A percentile compares a stretch with the other conserved stretches of the same genome.
Conservation (phyloP, 176 grass and related monocot genomes). For the Musa acuminata region DNA sequence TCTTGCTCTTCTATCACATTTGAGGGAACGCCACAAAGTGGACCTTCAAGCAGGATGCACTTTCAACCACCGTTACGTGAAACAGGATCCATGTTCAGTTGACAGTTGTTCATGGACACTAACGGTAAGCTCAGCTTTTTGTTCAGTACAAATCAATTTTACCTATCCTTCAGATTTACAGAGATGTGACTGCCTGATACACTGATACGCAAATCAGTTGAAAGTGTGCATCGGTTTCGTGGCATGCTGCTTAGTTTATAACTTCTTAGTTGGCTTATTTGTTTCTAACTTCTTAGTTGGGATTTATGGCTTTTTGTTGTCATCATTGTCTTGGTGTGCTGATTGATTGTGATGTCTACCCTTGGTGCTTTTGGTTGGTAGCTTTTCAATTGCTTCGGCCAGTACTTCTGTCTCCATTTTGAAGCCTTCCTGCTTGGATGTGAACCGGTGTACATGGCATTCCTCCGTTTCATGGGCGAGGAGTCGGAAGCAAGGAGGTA, state of each 20-base stretch:
- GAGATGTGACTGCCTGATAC: background rate
- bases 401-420: conserved; percentile 27
- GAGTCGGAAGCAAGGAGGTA: conserved; percentile 26
- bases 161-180: too few species aligned
- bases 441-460: conserved; percentile 25
- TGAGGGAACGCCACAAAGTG: conserved; percentile 18
- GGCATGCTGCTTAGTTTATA: background rate
- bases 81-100: conserved; percentile 23
- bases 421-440: conserved; percentile 18
- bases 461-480: conserved; percentile 21
- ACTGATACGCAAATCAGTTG: background rate
- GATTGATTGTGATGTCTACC: background rate
- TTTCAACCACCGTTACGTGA: conserved; percentile 29
- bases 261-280: background rate
- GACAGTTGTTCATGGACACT: conserved; percentile 25
- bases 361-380: background rate
- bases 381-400: conserved; percentile 27
- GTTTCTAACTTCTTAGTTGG: background rate
- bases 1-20: conserved; percentile 15
- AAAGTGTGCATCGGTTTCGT: too few species aligned
- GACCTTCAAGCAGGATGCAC: conserved; percentile 26
- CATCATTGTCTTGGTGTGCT: too few species aligned
- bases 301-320: background rate
- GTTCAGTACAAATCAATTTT: background rate
- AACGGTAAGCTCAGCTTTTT: conserved; percentile 17